Evolutionary conservation across 805 yeast species (phyloP).

Genomic region (Starmerella gropengiesseri): DNA sequence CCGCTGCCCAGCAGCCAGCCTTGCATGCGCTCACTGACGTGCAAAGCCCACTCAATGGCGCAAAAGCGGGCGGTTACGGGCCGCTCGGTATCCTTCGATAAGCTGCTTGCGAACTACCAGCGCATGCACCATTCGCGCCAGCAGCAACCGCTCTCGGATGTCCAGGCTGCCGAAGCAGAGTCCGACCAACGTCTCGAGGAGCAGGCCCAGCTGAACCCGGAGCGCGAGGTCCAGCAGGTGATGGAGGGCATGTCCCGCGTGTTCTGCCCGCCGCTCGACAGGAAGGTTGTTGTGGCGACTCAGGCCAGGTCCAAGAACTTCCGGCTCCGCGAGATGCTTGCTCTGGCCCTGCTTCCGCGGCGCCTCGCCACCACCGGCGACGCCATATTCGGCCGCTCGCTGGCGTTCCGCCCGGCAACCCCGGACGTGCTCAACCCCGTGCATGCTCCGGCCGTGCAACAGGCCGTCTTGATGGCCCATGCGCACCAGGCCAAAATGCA

Average conservation of each 20-base stretch:
- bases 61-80: slow-evolving; percentile 94
- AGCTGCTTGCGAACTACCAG: slow-evolving; percentile 77
- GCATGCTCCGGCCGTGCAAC: slow-evolving; percentile 30
- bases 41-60: slow-evolving; percentile 98
- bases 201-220: slow-evolving; percentile 23
- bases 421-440: slow-evolving; percentile 40
- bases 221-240: slow-evolving; percentile 75
- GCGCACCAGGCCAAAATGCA: slow-evolving; percentile 20
- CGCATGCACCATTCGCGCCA: slow-evolving; percentile 77
- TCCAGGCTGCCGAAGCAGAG: slow-evolving; percentile 17
- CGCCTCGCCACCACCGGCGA: slow-evolving; percentile 40
- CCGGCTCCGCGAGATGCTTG: slow-evolving; percentile 89
- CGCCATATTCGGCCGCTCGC: slow-evolving; percentile 66
- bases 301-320: slow-evolving; percentile 61
- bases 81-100: slow-evolving; percentile 85
- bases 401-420: slow-evolving; percentile 60
- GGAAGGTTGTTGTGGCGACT: slow-evolving; percentile 59
- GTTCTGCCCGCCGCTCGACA: slow-evolving; percentile 52
- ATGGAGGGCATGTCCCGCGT: slow-evolving; percentile 70
- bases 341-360: slow-evolving; percentile 50
- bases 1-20: slow-evolving; percentile 86
- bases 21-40: slow-evolving; percentile 90
- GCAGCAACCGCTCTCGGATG: slow-evolving; percentile 17
- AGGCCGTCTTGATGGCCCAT: slow-evolving; percentile 22
- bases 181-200: slow-evolving; percentile 19